Conservation (phyloP, 495 filamentous ascomycete species). For the Penicillium paxilli region DNA sequence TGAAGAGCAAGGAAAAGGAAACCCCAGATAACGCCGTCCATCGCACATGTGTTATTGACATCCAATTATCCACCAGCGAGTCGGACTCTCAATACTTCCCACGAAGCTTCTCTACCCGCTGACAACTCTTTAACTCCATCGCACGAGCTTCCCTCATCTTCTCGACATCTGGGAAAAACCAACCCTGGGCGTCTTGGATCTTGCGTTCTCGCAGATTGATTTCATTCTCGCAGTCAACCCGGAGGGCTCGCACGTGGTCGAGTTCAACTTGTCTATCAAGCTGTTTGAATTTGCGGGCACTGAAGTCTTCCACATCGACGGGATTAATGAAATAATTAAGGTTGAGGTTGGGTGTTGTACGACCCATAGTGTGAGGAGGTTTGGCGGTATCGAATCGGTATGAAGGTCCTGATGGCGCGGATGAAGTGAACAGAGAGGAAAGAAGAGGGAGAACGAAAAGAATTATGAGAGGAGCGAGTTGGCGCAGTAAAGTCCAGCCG, state of each 20-base stretch:
- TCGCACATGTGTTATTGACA: constrained; percentile 24
- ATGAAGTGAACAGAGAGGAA: constrained; percentile 70
- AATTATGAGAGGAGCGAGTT: constrained; percentile 82
- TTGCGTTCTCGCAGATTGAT: constrained; percentile 58
- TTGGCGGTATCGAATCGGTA: constrained; percentile 68
- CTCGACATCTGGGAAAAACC: constrained; percentile 77
- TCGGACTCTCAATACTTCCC: constrained; percentile 23
- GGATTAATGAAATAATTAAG: constrained; percentile 87
- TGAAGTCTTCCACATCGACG: constrained; percentile 68
- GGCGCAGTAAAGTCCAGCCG: constrained; percentile 46
- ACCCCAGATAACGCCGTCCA: constrained; percentile 22
- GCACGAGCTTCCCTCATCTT: constrained; percentile 68
- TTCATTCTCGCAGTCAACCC: constrained; percentile 72
- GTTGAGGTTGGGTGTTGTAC: constrained; percentile 66
- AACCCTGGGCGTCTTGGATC: constrained; percentile 80
- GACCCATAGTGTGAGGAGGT: constrained; percentile 69
- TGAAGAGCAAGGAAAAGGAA: constrained; percentile 12
- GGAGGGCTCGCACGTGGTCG: constrained; percentile 64
- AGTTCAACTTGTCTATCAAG: constrained; percentile 78
- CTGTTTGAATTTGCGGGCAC: constrained; percentile 60
- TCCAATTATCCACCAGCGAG: constrained; percentile 2
- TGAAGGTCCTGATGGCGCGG: constrained; percentile 60
- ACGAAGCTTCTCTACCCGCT: constrained; percentile 48
- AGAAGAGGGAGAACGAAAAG: constrained; percentile 88
- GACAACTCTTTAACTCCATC: constrained; percentile 61